Base-by-base conservation (phyloP, 352 stramenopile species). In the Blastocystis sp. region DNA sequence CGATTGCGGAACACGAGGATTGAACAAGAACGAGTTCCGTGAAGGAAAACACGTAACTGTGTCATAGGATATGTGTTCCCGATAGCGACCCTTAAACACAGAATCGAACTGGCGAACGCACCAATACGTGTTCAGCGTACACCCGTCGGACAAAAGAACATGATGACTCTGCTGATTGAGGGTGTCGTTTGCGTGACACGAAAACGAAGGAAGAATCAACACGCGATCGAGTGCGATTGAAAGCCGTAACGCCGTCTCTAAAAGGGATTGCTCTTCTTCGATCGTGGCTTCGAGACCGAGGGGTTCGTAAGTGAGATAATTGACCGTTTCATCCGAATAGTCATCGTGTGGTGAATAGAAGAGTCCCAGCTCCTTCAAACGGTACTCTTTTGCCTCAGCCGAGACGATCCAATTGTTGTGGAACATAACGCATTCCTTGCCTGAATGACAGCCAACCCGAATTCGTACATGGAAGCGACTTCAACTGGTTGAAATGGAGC, bases 361-460 rank as follows among this genome's bases (percentile, higher is more conserved):
- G 4, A 85, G 38, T 48, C 75, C 75, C 32, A 85, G 29, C 42
- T 85, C 75, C 29, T 85, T 85, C 34, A 85, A 46, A 27, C 75
- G 75, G 27, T 85, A 85, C 27, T 72, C 49, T 42, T 85, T 85
- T 38, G 75, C 75, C 21, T 61, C 40, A 11, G 75, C 27, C 11
- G 57, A 59, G 21, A 85, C 53, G n/a, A 85, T 61, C 75, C 75
- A 85, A 42, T 85, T 85, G 27, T 85, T 85, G 38, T 85, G 75
- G 44, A 85, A 85, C 63, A 85, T 85, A 16, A 85, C 75, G 40
- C 75, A 85, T 4, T 56, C 54, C n/a, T 85, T 34, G 36, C 71
- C 71, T 84, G 65, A 18, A 27, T 84, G 9, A 49, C 8, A 71
- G 6, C 24, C 18, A 36, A 9, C 27, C 11, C 29, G 21, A 84